Conservation (phyloP, 768 basidiomycete genomes). For the Rhodotorula kratochvilovae region DNA sequence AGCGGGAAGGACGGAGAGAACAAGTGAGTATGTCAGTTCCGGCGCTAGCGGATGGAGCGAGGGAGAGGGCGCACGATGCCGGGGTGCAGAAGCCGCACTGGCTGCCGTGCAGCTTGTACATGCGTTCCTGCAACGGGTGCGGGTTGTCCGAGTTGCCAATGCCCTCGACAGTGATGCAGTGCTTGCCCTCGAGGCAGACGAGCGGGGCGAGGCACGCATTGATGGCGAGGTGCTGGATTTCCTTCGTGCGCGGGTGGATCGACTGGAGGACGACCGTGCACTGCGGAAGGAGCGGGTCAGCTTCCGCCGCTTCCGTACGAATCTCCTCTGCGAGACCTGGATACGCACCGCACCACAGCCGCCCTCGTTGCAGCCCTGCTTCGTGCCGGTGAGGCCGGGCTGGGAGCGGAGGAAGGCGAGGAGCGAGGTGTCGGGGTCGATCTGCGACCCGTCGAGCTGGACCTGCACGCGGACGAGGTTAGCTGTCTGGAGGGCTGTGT, state of each 20-base stretch:
- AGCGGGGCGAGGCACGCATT: slow-evolving; percentile 44
- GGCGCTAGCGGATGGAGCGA: too few relatives aligned
- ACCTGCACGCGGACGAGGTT: too few relatives aligned
- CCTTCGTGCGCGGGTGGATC: slow-evolving; percentile 5
- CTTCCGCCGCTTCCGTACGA: background rate
- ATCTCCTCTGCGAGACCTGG: background rate
- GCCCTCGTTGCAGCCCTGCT: slow-evolving; percentile 42
- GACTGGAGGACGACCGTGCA: slow-evolving; percentile 18
- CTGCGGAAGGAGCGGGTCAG: background rate
- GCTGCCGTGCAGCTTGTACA: slow-evolving; percentile 24
- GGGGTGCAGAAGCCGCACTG: slow-evolving; percentile 41
- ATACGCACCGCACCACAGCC: slow-evolving; percentile 36
- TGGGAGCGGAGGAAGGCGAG: slow-evolving; percentile 43
- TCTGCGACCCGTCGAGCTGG: background rate
- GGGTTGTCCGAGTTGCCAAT: slow-evolving; percentile 41
- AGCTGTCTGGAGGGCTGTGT: too few relatives aligned
- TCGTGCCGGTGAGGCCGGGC: slow-evolving; percentile 41
- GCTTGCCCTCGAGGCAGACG: slow-evolving; percentile 40
- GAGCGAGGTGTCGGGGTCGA: slow-evolving; percentile 40
- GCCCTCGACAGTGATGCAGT: slow-evolving; percentile 43
- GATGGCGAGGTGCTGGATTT: slow-evolving; percentile 34
- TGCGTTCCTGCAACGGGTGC: slow-evolving; percentile 42
- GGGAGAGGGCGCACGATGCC: slow-evolving; percentile 35
- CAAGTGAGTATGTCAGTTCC: too few relatives aligned
- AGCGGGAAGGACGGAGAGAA: too few relatives aligned